Evolutionary conservation across 2,329 filamentous ascomycete genomes (phyloP), one percentile per base, ranked within the genome.

Genomic region (Pyrenophora teres): DNA sequence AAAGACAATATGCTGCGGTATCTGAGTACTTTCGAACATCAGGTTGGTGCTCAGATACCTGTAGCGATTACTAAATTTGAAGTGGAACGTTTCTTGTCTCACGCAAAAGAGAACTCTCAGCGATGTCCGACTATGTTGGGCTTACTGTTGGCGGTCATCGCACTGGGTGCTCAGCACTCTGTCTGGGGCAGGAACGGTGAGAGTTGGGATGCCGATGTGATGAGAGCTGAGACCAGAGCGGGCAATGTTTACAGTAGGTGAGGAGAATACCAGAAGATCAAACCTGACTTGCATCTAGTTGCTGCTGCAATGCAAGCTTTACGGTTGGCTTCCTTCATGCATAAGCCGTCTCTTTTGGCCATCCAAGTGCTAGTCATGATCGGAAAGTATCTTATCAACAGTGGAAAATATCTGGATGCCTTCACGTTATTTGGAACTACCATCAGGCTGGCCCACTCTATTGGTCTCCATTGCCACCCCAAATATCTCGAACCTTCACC

Each of bases 271-370:
- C 30, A 5, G 10, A 3, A 6, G 8, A 6, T 31, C 21, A 1
- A 18, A 42, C 18, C 46, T 60, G 23, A 60, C 43, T 46, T 6
- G 21, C 18, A 3, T 30, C 41, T 4, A 80, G 78, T 80, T 38
- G 76, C 78, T 16, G 78, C 78, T 19, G 72, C 77, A 6, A 80
- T 80, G 77, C 78, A 81, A 62, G 77, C 77, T n/a, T 65, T 81
- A 15, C 75, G 78, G 4, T 64, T 78, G 41, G 73, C 76, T 8
- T 78, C 78, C 0, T 81, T 78, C 62, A 76, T 78, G 72, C 78
- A 76, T 54, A 75, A 74, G 27, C 78, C 79, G 0, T 79, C 77
- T 2, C 63, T 81, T 0, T 66, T 78, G 2, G 72, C 69, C 5
- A 76, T 80, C 6, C 74, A 81, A 56, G 71, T 77, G 4, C 65